Percentiles rank a stretch among this genome's conserved stretches.
phyloP scores from a whole-genome alignment of 139 green algal genomes.

The Marvania coccoides region DNA sequence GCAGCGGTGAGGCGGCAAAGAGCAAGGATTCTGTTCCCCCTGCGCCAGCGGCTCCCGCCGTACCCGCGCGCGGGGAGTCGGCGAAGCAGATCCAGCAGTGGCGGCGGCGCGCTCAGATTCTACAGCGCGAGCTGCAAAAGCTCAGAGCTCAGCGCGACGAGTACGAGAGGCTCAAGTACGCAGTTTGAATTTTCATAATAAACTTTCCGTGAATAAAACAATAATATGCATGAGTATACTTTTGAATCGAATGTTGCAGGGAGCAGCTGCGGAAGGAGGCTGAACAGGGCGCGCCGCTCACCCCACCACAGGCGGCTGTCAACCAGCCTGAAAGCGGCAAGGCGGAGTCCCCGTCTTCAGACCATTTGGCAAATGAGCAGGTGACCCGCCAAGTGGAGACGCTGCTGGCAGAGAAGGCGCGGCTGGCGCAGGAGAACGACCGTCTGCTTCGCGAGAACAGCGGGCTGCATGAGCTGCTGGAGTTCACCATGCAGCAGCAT shows the following conservation, averaged over 20 bases:
- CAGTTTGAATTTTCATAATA: too few species aligned
- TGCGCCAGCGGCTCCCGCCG: background rate
- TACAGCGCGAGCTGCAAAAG: constrained; percentile 18
- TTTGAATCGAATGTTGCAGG: too few species aligned
- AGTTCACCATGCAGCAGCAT: constrained; percentile 16
- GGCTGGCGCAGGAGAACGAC: constrained; percentile 43
- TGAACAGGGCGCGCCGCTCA: too few species aligned
- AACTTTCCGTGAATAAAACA: too few species aligned
- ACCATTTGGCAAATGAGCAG: background rate
- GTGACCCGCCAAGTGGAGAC: constrained; percentile 35
- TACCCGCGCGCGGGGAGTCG: background rate
- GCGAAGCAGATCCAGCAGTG: constrained; percentile 13
- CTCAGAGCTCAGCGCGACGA: constrained; percentile 12
- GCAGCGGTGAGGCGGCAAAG: background rate
- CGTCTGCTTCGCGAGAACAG: constrained; percentile 42
- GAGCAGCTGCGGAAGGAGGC: background rate
- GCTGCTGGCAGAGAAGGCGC: constrained; percentile 42
- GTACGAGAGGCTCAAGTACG: constrained; percentile 18
- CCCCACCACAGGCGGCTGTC: too few species aligned
- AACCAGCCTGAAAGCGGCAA: too few species aligned
- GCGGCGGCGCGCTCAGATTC: constrained; percentile 5
- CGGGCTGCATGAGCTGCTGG: constrained; percentile 32
- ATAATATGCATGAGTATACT: too few species aligned
- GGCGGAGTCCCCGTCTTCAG: background rate
- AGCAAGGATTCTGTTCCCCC: background rate